Evolutionary conservation across 495 filamentous ascomycete species (phyloP).

Genomic region (Penicillium verhagenii): DNA sequence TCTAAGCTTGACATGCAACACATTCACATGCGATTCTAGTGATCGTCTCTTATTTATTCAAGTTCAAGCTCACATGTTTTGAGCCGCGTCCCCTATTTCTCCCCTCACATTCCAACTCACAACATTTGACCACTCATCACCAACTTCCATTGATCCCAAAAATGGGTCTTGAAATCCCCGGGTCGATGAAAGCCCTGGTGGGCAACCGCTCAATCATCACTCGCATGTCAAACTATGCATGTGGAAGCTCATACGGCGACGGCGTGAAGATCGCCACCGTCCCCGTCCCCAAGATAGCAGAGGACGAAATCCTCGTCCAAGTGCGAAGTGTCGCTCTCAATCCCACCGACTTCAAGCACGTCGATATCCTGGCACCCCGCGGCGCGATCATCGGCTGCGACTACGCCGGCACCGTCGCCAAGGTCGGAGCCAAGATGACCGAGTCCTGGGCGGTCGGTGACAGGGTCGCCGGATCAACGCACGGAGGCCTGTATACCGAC

Average conservation of each 20-base stretch:
- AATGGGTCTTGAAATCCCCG: slow-evolving; percentile 6
- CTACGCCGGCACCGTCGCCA: slow-evolving; percentile 49
- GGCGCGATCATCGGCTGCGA: slow-evolving; percentile 53
- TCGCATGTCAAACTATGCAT: slow-evolving; percentile 7
- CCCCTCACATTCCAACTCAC: neutral
- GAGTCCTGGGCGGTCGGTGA: slow-evolving; percentile 37
- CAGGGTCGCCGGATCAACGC: slow-evolving; percentile 16
- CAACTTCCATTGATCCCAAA: no score
- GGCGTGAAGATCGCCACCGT: slow-evolving; percentile 11
- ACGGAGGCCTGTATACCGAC: slow-evolving; percentile 22
- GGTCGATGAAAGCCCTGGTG: slow-evolving; percentile 10
- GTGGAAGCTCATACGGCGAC: slow-evolving; percentile 2
- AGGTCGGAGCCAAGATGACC: slow-evolving; percentile 22
- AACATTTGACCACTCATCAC: no score
- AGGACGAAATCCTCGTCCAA: slow-evolving; percentile 48
- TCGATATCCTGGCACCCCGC: slow-evolving; percentile 29
- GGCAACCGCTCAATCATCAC: slow-evolving; percentile 4
- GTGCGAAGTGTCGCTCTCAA: slow-evolving; percentile 48
- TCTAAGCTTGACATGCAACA: neutral
- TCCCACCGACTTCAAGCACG: slow-evolving; percentile 56
- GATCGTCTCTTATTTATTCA: neutral
- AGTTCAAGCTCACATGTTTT: neutral
- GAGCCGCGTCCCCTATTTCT: neutral
- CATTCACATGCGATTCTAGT: slow-evolving; percentile 8
- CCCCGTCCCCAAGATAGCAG: slow-evolving; percentile 29